Percentiles rank a stretch among this genome's conserved stretches.
Conservation (phyloP, 2,329 filamentous ascomycete genomes). For the Coniochaeta prunicola region DNA sequence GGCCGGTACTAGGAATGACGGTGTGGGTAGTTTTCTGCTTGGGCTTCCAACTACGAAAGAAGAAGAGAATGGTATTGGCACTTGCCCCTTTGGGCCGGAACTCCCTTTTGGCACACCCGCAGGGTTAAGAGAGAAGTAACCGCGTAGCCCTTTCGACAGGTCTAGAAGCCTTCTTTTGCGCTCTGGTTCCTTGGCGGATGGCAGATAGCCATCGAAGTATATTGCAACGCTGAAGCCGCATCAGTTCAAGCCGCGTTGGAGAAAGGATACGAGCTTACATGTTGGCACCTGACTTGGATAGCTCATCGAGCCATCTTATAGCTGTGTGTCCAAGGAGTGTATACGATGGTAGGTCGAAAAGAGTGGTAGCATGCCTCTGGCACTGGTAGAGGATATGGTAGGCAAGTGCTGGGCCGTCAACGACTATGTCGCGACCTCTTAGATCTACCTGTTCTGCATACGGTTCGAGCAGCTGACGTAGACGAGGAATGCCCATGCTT, state of each 20-base stretch:
- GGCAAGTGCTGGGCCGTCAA: constrained; percentile 76
- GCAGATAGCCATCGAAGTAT: constrained; percentile 82
- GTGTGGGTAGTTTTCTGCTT: constrained; percentile 28
- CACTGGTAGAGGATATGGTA: constrained; percentile 62
- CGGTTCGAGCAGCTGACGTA: constrained; percentile 44
- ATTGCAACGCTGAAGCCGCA: constrained; percentile 51
- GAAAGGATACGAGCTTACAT: constrained; percentile 41
- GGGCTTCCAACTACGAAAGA: constrained; percentile 9
- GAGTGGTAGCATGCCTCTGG: constrained; percentile 22
- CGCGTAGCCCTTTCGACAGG: constrained; percentile 48
- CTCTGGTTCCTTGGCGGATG: constrained; percentile 54
- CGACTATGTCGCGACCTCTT: constrained; percentile 35
- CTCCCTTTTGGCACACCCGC: constrained; percentile 5
- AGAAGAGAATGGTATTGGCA: neutral
- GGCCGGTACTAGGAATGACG: constrained; percentile 69
- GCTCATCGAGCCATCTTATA: constrained; percentile 53
- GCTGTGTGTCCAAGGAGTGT: constrained; percentile 51
- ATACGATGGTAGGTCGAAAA: constrained; percentile 53
- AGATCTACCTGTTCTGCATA: constrained; percentile 39
- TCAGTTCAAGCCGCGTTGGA: neutral
- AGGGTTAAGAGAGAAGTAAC: constrained; percentile 31
- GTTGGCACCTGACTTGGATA: constrained; percentile 46
- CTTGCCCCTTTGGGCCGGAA: constrained; percentile 18
- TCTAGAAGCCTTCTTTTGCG: constrained; percentile 54
- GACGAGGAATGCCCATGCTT: constrained; percentile 52